These are phyloP conservation scores for Manihot esculenta DNA, from an alignment of 441 rosid genomes.

Conservation along the genomic window DNA sequence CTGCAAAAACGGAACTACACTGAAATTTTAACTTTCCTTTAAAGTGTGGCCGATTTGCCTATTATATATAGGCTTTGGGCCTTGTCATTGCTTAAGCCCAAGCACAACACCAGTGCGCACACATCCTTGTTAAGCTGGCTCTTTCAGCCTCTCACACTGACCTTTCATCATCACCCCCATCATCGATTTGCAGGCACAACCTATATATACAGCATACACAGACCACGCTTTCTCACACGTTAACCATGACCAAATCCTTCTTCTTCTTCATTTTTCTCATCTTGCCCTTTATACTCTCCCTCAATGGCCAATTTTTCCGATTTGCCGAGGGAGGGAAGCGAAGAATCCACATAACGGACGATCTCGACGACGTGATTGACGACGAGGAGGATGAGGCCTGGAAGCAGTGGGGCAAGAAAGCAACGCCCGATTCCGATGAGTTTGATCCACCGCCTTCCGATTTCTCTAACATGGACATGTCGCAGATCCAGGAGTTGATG, in stretches of 20 bases:
- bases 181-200: neutral
- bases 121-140: no score
- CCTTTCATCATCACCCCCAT: neutral
- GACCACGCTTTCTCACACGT: neutral
- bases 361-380: conserved; percentile 81
- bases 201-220: neutral
- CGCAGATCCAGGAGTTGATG: conserved; percentile 68
- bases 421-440: conserved; percentile 23
- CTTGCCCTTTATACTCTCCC: conserved; percentile 28
- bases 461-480: conserved; percentile 51
- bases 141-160: no score
- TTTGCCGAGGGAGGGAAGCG: conserved; percentile 51
- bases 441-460: conserved; percentile 68
- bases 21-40: no score
- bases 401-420: conserved; percentile 83
- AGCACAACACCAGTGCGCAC: no score
- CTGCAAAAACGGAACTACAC: no score
- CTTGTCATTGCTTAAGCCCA: no score
- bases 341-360: conserved; percentile 71
- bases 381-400: conserved; percentile 90
- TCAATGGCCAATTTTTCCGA: conserved; percentile 25
- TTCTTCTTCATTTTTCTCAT: conserved; percentile 26
- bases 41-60: no score
- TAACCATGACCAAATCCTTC: conserved; percentile 3
- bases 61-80: no score